Percentiles rank a stretch among this genome's conserved stretches.
Conservation (phyloP, 805 yeast genomes). For the Hanseniaspora clermontiae region DNA sequence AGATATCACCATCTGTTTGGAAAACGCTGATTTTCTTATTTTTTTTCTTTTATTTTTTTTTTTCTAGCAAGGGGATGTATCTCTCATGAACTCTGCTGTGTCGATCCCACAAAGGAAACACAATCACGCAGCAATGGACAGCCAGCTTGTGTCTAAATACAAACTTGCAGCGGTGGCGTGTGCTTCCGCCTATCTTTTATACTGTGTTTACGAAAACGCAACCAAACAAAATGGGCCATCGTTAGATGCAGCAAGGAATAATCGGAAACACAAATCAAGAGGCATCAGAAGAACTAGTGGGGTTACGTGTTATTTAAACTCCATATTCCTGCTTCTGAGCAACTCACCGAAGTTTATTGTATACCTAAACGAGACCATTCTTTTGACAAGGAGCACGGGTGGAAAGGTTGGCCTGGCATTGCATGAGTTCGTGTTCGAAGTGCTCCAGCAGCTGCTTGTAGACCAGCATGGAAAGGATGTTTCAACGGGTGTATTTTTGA, state of each 20-base stretch:
- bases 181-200: neutral
- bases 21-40: too few relatives aligned
- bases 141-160: neutral
- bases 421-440: neutral
- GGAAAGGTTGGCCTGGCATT: neutral
- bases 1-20: too few relatives aligned
- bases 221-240: neutral
- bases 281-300: conserved; percentile 1
- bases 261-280: neutral
- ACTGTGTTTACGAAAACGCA: neutral
- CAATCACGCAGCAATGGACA: neutral
- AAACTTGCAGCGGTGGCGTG: neutral
- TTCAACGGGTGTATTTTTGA: neutral
- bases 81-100: neutral
- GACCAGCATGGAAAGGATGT: neutral
- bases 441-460: neutral
- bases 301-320: conserved; percentile 3
- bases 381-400: neutral
- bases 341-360: neutral
- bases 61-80: neutral
- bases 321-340: neutral
- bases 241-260: neutral
- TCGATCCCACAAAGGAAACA: neutral
- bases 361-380: neutral
- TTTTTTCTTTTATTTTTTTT: too few relatives aligned